Conservation (phyloP, 139 green algal species). For the Limnomonas spitsbergensis region DNA sequence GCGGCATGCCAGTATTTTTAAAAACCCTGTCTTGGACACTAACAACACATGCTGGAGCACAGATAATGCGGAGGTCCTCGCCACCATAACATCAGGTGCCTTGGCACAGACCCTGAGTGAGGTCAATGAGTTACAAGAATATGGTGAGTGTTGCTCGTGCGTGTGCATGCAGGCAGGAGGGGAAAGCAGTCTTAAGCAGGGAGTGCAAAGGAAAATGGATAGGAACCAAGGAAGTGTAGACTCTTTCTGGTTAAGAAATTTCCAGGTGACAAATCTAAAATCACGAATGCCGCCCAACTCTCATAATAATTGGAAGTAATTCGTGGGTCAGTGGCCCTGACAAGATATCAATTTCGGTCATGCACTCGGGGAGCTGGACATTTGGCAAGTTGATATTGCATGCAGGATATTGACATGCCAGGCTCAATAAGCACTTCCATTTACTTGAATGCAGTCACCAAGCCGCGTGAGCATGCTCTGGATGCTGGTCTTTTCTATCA, state of each 20-base stretch:
- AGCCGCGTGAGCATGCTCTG: slow-evolving; percentile 53
- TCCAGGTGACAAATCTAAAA: no score
- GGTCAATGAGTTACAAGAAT: neutral
- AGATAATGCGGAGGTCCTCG: neutral
- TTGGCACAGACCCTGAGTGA: neutral
- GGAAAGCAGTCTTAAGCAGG: no score
- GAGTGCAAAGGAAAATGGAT: no score
- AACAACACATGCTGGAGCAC: neutral
- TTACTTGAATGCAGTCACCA: slow-evolving; percentile 29
- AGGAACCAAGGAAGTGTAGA: no score
- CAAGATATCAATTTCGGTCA: neutral
- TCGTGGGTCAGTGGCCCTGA: neutral
- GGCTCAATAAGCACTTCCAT: neutral
- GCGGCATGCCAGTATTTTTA: neutral
- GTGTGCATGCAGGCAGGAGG: neutral
- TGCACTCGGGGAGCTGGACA: neutral
- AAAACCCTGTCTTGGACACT: neutral
- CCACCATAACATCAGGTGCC: neutral
- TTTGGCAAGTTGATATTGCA: neutral
- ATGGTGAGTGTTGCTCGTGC: neutral
- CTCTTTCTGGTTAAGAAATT: no score
- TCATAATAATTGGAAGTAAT: neutral
- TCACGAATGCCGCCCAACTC: neutral
- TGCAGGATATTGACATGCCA: neutral
- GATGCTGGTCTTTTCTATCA: slow-evolving; percentile 57